Evolutionary conservation across 257 asterid species (phyloP).

Genomic region (Mitragyna speciosa): DNA sequence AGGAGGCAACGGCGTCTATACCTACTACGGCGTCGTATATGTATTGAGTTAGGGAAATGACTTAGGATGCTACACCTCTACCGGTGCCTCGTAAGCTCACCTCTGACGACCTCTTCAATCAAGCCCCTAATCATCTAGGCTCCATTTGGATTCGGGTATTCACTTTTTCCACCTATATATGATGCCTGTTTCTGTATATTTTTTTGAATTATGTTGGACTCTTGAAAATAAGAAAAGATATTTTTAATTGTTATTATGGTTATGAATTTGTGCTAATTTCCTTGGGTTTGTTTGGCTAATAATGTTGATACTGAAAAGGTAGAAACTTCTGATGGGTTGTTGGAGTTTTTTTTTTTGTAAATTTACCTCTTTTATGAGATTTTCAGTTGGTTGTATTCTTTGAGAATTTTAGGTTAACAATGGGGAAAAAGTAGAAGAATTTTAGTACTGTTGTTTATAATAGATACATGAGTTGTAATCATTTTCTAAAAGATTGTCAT

Average conservation of each 20-base stretch:
- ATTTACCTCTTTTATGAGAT: not conserved
- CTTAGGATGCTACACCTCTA: slow-evolving; percentile 39
- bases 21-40: slow-evolving; percentile 25
- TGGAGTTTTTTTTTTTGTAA: not conserved
- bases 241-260: not conserved
- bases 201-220: no score
- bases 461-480: no score
- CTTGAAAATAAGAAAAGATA: no score
- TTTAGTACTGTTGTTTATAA: not conserved
- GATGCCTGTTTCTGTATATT: no score
- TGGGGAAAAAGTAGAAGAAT: not conserved
- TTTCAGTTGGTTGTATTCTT: not conserved
- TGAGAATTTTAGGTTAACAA: not conserved
- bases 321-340: not conserved
- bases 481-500: not conserved
- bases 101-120: slow-evolving; percentile 25
- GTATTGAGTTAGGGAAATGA: slow-evolving; percentile 38
- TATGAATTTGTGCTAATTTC: not conserved
- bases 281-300: not conserved
- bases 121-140: slow-evolving; percentile 32
- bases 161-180: not conserved
- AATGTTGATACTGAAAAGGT: not conserved
- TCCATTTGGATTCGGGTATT: slow-evolving; percentile 42
- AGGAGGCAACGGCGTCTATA: slow-evolving; percentile 20
- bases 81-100: slow-evolving; percentile 37